Base-by-base conservation (phyloP, 2,329 filamentous ascomycete genomes). In the Fusarium liriodendri region DNA sequence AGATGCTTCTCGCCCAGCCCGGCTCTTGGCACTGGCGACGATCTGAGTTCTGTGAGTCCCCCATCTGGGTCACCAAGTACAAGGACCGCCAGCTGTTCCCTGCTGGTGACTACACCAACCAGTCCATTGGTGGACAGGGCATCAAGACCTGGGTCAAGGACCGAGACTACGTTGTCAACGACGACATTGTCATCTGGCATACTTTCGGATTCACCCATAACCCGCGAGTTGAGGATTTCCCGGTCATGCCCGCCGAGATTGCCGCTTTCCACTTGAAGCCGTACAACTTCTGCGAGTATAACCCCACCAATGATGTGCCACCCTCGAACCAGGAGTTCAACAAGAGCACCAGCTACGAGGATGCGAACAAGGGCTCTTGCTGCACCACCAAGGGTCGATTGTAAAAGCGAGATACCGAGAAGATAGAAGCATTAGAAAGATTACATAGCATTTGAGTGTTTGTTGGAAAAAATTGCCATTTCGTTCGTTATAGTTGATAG, bases 181-280 rank as follows among this genome's bases (percentile, higher is more conserved):
- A 91, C 2, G 93, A 97, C 80, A 84, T 97, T 33, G 94, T 97
- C 2, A 88, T 97, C 16, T 97, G 94, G 95, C 94, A 97, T 83
- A 97, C 94, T 0, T 97, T 97, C 78, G 95, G 94, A 38, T 87
- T 97, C 42, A 95, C 92, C 1, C 95, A 97, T 81, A 95, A 97
- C 86, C 66, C 71, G 5, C 42, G 64, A 7, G 64, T 62, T 1
- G 71, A 73, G 42, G 70, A 92, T 77, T 92, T 91, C 82, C 90
- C 90, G 0, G 89, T 92, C 35, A 92, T 92, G 90, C 90, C 90
- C 0, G 86, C 85, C 69, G 90, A 92, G 79, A 85, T 82, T 57
- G 80, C 88, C 64, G 82, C 81, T 66, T 84, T 88, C 0, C 78
- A 79, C 2, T 76, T 88, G 55, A 87, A 87, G 77, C 87, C 87